Evolutionary conservation across 2,329 filamentous ascomycete species (phyloP), one percentile per base, ranked within the genome.

Genomic region (Metarhizium robertsii): DNA sequence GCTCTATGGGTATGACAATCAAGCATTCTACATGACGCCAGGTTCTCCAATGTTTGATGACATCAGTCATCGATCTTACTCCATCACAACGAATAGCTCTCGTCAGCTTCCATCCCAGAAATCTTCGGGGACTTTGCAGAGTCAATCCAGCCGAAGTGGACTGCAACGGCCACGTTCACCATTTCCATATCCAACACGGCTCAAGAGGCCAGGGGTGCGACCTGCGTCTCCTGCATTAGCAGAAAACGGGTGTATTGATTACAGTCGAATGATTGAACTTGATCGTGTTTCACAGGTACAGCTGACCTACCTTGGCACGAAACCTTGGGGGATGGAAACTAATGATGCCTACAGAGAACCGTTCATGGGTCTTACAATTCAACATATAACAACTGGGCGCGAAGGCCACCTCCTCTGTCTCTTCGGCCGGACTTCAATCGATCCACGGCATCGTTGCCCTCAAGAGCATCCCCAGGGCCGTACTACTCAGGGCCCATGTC

Each of bases 161-260:
- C 61, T 76, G 52, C 79, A 80, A 60, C 73, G 79, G n/a, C 78
- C 80, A 50, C 74, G 79, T 34, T 83, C 81, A 25, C 80, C 81
- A 1, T 83, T 79, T 58, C 79, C 79, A 25, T 83, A 84, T 57
- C 80, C 80, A 30, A 77, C 79, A 49, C 76, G 80, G 18, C 66
- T 83, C 38, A 81, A 75, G 62, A 75, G 80, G 20, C 79, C 79
- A 18, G 78, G 78, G 3, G 68, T 77, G 42, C 71, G 75, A 46
- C 72, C 78, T 48, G 68, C 73, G 32, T 81, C 78, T 13, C 78
- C 77, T 14, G 75, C 76, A 50, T 62, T 79, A 53, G 75, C 74
- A 5, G 74, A 78, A 57, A 73, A 71, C 58, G 76, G 77, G 7
- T 65, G 61, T 49, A 65, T 79, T 52, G 77, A 79, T 61, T 78